These are phyloP conservation scores for Naganishia kalamii DNA, from an alignment of 768 basidiomycete species.

Conservation along the genomic window DNA sequence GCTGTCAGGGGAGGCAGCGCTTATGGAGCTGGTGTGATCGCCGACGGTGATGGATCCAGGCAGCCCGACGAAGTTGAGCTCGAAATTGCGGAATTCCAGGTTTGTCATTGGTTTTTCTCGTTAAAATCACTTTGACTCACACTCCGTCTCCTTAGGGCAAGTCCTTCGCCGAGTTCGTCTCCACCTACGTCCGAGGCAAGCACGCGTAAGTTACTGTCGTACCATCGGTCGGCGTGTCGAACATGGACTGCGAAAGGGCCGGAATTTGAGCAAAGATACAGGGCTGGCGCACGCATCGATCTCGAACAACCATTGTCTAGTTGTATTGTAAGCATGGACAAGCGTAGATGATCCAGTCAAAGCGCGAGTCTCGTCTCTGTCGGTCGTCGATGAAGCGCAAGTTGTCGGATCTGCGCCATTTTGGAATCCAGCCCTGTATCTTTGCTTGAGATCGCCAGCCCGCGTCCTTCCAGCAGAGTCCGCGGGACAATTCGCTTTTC, in stretches of 20 bases:
- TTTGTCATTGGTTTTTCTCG: background rate
- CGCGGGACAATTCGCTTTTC: background rate
- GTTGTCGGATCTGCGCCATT: no score
- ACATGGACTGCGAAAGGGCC: background rate
- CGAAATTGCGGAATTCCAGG: slow-evolving; percentile 32
- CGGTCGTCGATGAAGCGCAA: no score
- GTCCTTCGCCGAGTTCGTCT: slow-evolving; percentile 34
- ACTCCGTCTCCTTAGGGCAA: slow-evolving; percentile 17
- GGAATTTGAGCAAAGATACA: slow-evolving; percentile 11
- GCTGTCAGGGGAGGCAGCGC: slow-evolving; percentile 56
- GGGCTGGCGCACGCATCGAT: slow-evolving; percentile 1
- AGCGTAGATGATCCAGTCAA: no score
- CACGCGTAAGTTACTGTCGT: slow-evolving; percentile 15
- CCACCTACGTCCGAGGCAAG: slow-evolving; percentile 32
- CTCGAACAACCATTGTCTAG: background rate
- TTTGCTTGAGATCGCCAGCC: no score
- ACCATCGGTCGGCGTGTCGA: background rate
- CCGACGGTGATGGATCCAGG: slow-evolving; percentile 38
- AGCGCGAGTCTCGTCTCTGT: no score
- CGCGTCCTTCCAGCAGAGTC: no score
- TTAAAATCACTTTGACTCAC: background rate
- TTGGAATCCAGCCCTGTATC: background rate
- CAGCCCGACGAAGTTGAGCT: slow-evolving; percentile 29
- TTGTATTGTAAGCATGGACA: slow-evolving; percentile 12
- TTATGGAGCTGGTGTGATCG: slow-evolving; percentile 60